Conservation (phyloP, 2,329 filamentous ascomycete genomes). For the Botryosphaeria dothidea region DNA sequence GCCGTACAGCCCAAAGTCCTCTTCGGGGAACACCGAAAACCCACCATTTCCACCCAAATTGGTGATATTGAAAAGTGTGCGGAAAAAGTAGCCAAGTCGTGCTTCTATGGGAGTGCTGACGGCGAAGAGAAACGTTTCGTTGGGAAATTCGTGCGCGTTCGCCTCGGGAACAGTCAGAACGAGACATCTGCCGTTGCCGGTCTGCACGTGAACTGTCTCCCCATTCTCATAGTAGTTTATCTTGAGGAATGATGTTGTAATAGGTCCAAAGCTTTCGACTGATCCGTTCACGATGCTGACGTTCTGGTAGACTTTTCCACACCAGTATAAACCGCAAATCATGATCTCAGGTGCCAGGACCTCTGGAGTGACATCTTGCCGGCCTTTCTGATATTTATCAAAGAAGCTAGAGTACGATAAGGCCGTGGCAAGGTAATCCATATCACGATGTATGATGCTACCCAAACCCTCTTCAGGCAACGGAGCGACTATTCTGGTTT, state of each 20-base stretch:
- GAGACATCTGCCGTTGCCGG: background rate
- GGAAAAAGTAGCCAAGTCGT: background rate
- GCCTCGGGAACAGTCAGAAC: background rate
- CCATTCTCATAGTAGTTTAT: too few relatives aligned
- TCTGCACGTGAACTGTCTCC: too few relatives aligned
- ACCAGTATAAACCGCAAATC: background rate
- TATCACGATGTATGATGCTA: background rate
- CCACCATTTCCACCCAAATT: background rate
- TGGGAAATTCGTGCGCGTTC: background rate
- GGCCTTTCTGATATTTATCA: background rate
- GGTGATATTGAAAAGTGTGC: background rate
- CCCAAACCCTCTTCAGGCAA: background rate
- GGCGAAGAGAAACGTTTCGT: background rate
- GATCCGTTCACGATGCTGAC: background rate
- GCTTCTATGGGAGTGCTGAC: background rate
- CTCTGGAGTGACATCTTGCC: background rate
- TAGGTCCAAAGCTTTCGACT: background rate
- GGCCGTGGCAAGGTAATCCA: background rate
- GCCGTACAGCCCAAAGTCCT: background rate
- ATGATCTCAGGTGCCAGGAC: background rate
- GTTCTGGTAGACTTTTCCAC: background rate
- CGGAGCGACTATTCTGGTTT: background rate
- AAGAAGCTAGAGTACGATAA: background rate
- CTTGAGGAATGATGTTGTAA: background rate
- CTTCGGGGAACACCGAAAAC: background rate